Evolutionary conservation across 202 grass and related monocot genomes (phyloP).

Genomic region (Carex sylvatica): DNA sequence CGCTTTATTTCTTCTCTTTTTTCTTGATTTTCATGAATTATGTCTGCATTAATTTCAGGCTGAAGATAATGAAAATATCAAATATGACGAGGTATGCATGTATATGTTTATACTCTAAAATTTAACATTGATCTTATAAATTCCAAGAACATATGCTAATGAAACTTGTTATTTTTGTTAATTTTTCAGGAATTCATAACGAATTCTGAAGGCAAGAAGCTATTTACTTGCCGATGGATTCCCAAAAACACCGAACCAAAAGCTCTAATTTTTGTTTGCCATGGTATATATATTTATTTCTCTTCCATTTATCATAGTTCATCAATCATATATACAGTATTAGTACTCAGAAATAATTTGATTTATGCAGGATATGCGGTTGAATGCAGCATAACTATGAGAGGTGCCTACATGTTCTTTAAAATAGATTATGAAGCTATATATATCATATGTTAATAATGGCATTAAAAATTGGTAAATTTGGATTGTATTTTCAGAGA

Average conservation of each 20-base stretch:
- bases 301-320: not conserved
- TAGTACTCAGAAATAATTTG: not conserved
- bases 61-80: slow-evolving; percentile 21
- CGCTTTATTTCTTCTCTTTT: not conserved
- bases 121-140: no score
- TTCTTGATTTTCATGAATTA: not conserved
- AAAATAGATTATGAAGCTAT: not conserved
- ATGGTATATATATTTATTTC: slow-evolving; percentile 37
- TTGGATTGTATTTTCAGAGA: slow-evolving; percentile 15
- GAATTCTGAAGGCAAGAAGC: slow-evolving; percentile 38
- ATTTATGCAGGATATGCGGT: slow-evolving; percentile 51
- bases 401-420: slow-evolving; percentile 12
- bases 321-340: not conserved
- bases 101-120: not conserved
- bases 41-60: slow-evolving; percentile 19
- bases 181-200: slow-evolving; percentile 45
- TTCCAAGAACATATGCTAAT: no score
- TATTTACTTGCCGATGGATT: slow-evolving; percentile 66
- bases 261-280: slow-evolving; percentile 76
- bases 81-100: slow-evolving; percentile 9
- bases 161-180: no score
- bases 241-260: slow-evolving; percentile 45
- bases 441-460: not conserved
- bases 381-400: slow-evolving; percentile 69
- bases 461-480: not conserved